phyloP scores from a whole-genome alignment of 768 basidiomycete genomes.

The Roridomyces roridus region DNA sequence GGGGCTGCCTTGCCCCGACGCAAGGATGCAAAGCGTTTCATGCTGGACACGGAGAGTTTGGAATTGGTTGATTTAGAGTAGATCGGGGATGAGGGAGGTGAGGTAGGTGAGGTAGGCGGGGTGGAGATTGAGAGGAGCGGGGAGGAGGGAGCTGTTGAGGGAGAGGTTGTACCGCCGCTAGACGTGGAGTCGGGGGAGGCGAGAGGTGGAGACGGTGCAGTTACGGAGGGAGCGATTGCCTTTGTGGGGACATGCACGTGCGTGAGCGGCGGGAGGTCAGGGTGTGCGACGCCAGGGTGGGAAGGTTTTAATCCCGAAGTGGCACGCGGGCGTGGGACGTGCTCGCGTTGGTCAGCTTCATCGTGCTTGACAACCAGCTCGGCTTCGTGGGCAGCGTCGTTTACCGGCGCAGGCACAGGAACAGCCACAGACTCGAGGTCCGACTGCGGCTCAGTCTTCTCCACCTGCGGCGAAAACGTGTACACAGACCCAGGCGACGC shows the following conservation, averaged over 20 bases:
- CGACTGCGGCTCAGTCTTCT: neutral
- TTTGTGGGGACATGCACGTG: neutral
- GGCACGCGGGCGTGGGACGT: neutral
- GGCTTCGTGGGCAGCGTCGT: neutral
- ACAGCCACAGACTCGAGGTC: neutral
- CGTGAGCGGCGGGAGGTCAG: neutral
- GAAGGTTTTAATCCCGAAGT: neutral
- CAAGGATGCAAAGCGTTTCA: too few species aligned
- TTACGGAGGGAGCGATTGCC: neutral
- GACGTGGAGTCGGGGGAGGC: neutral
- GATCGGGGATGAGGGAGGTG: too few species aligned
- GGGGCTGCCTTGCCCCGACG: too few species aligned
- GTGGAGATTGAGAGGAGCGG: too few species aligned
- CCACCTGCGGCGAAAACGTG: neutral
- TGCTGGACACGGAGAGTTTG: too few species aligned
- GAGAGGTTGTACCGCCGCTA: too few species aligned
- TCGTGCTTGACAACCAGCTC: too few species aligned
- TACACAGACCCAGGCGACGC: neutral
- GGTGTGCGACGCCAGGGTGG: neutral
- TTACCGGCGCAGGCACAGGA: neutral
- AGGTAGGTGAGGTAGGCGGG: neutral
- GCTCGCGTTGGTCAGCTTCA: too few species aligned
- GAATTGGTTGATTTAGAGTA: too few species aligned
- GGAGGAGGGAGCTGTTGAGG: neutral
- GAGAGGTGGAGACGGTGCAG: neutral